Conservation (phyloP, 805 yeast species). For the Starmerella roubikii region DNA sequence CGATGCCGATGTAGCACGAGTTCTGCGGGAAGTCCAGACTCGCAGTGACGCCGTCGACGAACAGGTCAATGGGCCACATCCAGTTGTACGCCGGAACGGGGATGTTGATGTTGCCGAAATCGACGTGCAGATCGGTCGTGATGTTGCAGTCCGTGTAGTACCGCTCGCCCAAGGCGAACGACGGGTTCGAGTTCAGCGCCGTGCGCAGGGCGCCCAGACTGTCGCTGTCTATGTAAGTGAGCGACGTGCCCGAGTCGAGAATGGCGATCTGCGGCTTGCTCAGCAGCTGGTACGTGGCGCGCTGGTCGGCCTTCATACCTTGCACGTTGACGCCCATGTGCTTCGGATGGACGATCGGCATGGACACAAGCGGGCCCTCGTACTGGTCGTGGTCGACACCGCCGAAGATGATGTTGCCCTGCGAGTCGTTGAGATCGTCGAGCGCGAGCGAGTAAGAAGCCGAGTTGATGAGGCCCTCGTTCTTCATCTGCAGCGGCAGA, state of each 20-base stretch:
- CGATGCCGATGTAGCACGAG: conserved; percentile 27
- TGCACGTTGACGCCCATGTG: conserved; percentile 25
- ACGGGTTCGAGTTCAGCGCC: conserved; percentile 29
- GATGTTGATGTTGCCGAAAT: conserved; percentile 23
- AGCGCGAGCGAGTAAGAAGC: conserved; percentile 54
- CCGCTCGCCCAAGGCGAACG: conserved; percentile 25
- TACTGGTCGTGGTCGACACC: conserved; percentile 41
- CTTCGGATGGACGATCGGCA: conserved; percentile 28
- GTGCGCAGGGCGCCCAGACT: conserved; percentile 26
- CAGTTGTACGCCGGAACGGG: conserved; percentile 25
- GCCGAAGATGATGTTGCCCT: conserved; percentile 45
- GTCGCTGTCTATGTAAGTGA: conserved; percentile 34
- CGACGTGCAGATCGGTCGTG: conserved; percentile 21
- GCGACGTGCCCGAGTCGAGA: conserved; percentile 44
- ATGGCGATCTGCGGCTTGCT: conserved; percentile 27
- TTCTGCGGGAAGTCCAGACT: conserved; percentile 25
- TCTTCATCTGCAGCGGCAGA: conserved; percentile 47
- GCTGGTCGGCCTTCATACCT: conserved; percentile 21
- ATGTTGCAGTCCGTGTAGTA: conserved; percentile 29
- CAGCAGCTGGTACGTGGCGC: conserved; percentile 20
- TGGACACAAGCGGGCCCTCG: conserved; percentile 30
- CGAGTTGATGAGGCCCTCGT: conserved; percentile 44
- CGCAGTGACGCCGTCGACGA: conserved; percentile 23
- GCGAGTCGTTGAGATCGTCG: conserved; percentile 28
- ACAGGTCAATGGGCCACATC: conserved; percentile 26